Evolutionary conservation across 148 eudicot genomes (phyloP), one percentile per base, ranked within the genome.

Genomic region (Silene uniflora): DNA sequence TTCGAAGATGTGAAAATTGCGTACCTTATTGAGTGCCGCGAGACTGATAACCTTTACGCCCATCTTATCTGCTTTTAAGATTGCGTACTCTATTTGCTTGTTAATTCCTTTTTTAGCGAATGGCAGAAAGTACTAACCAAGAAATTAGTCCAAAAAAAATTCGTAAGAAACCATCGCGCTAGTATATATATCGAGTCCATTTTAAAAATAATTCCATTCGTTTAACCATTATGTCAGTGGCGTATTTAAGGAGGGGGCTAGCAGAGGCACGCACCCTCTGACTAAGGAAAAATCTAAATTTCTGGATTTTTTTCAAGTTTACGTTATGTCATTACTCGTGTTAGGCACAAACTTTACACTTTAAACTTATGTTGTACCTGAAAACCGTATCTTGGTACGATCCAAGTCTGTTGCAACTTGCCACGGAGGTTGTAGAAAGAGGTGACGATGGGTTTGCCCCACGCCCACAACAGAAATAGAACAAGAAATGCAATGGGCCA

Each of bases 21-120:
- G 3, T 32, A 89, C 96, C 92, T 91, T 91, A 76, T 91, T 91
- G 32, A 91, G 84, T 63, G 96, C 96, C 3, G 96, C 96, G 52
- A 91, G 91, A 81, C 96, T 91, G 44, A 91, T 86, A 67, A 89
- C 96, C 81, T 91, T 87, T 18, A 91, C 86, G 19, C 96, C 96
- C 79, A 87, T 73, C 76, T 67, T 82, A 72, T 91, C 86, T 5
- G 96, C 92, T 72, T 85, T 77, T 1, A 91, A 87, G 62, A 91
- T 91, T 18, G 96, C 96, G 5, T 84, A 80, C 80, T 91, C 92
- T n/a, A 91, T 91, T 32, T 83, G 96, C 52, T 83, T 84, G 77
- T 91, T 91, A 72, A 91, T 91, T 39, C 96, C 96, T 66, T 86
- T 80, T 42, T 81, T 81, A 27, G 92, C 96, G 78, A 91, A 91